Evolutionary conservation across 2,329 filamentous ascomycete species (phyloP).

Genomic region (Fusarium nodosum): DNA sequence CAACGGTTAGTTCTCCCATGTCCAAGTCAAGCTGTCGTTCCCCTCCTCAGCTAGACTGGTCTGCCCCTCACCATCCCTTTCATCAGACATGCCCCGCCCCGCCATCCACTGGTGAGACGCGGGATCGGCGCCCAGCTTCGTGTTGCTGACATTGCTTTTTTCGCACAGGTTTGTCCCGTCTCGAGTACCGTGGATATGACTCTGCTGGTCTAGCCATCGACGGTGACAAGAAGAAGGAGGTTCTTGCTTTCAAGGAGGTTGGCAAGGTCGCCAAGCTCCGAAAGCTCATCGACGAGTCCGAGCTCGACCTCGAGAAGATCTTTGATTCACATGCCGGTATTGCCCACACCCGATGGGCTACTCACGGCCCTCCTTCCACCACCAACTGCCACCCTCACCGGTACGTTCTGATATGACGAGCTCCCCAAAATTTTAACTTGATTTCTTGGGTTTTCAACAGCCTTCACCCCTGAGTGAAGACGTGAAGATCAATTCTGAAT

Average conservation of each 20-base stretch:
- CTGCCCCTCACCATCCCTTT: slow-evolving; percentile 39
- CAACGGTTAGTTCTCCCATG: slow-evolving; percentile 77
- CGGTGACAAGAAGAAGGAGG: slow-evolving; percentile 98
- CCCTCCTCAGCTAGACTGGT: slow-evolving; percentile 35
- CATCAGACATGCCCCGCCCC: slow-evolving; percentile 46
- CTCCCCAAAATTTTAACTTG: not conserved
- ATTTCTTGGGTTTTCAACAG: slow-evolving; percentile 4
- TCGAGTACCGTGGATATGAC: slow-evolving; percentile 99
- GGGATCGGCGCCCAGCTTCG: slow-evolving; percentile 41
- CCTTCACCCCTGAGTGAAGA: slow-evolving; percentile 6
- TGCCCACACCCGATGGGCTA: slow-evolving; percentile 99
- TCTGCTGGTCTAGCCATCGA: slow-evolving; percentile 96
- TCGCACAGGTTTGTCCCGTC: slow-evolving; percentile 83
- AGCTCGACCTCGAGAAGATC: slow-evolving; percentile 88
- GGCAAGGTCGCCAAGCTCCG: slow-evolving; percentile 98
- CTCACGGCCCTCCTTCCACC: slow-evolving; percentile 93
- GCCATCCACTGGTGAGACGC: slow-evolving; percentile 49
- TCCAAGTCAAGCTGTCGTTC: slow-evolving; percentile 11
- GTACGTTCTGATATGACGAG: slow-evolving; percentile 64
- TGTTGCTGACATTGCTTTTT: slow-evolving; percentile 50
- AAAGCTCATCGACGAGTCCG: slow-evolving; percentile 86
- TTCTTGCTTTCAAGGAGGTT: slow-evolving; percentile 98
- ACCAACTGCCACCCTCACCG: slow-evolving; percentile 98
- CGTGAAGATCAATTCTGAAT: slow-evolving; percentile 21
- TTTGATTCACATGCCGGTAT: slow-evolving; percentile 99